Conservation (phyloP, 768 basidiomycete species). For the Gyrodon lividus region DNA sequence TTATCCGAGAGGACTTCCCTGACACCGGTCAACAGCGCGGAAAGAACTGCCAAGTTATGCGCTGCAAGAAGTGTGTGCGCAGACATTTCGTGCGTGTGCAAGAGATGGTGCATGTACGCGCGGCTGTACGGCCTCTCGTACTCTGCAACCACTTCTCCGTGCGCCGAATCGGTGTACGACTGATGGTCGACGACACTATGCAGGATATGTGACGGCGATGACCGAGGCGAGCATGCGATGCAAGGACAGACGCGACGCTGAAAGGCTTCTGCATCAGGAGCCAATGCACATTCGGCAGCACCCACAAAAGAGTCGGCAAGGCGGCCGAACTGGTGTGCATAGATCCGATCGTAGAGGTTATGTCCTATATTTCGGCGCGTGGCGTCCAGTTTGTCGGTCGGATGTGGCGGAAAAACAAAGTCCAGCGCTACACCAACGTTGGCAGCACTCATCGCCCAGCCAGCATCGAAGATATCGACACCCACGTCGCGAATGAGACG, state of each 20-base stretch:
- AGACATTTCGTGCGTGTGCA: constrained; percentile 90
- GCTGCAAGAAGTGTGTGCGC: constrained; percentile 71
- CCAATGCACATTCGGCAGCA: constrained; percentile 6
- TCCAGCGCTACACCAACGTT: constrained; percentile 74
- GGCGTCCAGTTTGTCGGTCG: background rate
- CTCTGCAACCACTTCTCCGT: background rate
- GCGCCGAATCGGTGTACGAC: constrained; percentile 13
- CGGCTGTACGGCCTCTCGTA: constrained; percentile 40
- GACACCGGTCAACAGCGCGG: constrained; percentile 61
- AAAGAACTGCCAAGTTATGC: constrained; percentile 74
- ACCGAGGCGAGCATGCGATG: constrained; percentile 52
- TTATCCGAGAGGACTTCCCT: constrained; percentile 35
- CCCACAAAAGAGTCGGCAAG: constrained; percentile 42
- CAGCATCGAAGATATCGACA: constrained; percentile 72
- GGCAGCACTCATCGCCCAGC: constrained; percentile 69
- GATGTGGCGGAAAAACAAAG: constrained; percentile 62
- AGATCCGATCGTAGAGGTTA: constrained; percentile 63
- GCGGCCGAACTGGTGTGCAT: constrained; percentile 58
- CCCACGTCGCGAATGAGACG: constrained; percentile 62
- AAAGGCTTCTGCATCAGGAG: background rate
- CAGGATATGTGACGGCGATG: constrained; percentile 35
- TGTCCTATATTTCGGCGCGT: constrained; percentile 49
- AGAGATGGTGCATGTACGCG: constrained; percentile 81
- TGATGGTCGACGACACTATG: constrained; percentile 46
- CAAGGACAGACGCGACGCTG: constrained; percentile 43